Percentiles rank a stretch among this genome's conserved stretches.
phyloP scores from a whole-genome alignment of 768 basidiomycete species.

The Cystofilobasidium bisporidii region DNA sequence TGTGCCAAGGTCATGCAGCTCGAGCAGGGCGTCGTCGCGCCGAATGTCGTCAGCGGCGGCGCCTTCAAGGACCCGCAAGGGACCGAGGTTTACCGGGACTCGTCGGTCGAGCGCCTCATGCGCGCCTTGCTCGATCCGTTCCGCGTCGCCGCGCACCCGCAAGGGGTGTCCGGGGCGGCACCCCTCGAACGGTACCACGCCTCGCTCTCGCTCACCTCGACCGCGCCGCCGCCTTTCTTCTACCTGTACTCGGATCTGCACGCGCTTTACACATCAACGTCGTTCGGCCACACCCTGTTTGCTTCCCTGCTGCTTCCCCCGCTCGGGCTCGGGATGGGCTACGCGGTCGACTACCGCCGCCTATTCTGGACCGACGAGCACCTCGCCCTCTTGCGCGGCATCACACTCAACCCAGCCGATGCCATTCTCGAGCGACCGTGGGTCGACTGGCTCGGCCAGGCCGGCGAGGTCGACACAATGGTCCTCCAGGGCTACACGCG shows the following conservation, averaged over 20 bases:
- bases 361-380: constrained; percentile 69
- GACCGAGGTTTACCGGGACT: constrained; percentile 67
- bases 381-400: constrained; percentile 52
- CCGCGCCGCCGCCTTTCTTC: constrained; percentile 61
- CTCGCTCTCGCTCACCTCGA: constrained; percentile 49
- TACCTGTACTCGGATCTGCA: constrained; percentile 89
- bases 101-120: constrained; percentile 53
- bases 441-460: background rate
- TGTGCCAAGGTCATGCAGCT: constrained; percentile 96
- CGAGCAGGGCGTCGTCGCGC: constrained; percentile 60
- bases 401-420: constrained; percentile 30
- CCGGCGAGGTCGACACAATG: background rate
- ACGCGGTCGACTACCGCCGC: constrained; percentile 71
- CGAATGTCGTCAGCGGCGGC: constrained; percentile 29
- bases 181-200: constrained; percentile 49
- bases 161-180: constrained; percentile 4
- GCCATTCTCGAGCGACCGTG: constrained; percentile 32
- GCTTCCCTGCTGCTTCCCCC: constrained; percentile 65
- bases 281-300: constrained; percentile 71
- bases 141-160: background rate
- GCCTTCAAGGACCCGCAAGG: constrained; percentile 39
- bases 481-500: background rate
- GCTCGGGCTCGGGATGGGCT: constrained; percentile 52
- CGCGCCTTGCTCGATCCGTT: constrained; percentile 52
- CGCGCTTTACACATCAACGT: constrained; percentile 79